phyloP scores from a whole-genome alignment of 495 filamentous ascomycete species.

The Glonium stellatum region DNA sequence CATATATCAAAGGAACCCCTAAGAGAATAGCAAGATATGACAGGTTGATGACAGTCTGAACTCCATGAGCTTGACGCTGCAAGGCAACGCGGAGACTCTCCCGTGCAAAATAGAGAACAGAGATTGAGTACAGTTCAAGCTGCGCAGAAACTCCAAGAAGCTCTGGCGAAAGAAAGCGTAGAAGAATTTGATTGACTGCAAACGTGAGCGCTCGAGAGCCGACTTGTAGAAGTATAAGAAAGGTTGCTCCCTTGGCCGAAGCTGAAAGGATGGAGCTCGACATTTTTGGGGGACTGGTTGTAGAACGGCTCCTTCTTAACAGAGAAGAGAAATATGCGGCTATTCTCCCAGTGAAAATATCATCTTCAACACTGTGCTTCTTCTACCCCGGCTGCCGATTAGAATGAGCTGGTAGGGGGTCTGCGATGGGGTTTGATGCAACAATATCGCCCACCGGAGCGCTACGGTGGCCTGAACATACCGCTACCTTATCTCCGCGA shows the following conservation, averaged over 20 bases:
- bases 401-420: too few species aligned
- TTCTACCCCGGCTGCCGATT: too few species aligned
- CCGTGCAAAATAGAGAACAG: slow-evolving; percentile 82
- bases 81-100: slow-evolving; percentile 81
- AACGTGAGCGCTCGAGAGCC: slow-evolving; percentile 82
- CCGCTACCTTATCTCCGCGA: neutral
- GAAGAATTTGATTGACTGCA: slow-evolving; percentile 76
- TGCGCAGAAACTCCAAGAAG: slow-evolving; percentile 79
- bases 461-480: neutral
- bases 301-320: neutral
- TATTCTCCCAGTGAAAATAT: too few species aligned
- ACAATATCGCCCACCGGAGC: neutral
- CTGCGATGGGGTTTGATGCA: too few species aligned
- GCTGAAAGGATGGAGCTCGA: slow-evolving; percentile 35
- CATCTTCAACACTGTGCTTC: too few species aligned
- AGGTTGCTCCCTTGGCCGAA: slow-evolving; percentile 65
- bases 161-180: slow-evolving; percentile 78
- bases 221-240: slow-evolving; percentile 81
- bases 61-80: slow-evolving; percentile 56
- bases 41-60: slow-evolving; percentile 74
- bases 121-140: slow-evolving; percentile 82
- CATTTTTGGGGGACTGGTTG: slow-evolving; percentile 4
- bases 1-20: slow-evolving; percentile 55
- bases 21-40: slow-evolving; percentile 69
- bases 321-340: too few species aligned